Evolutionary conservation across 345 rosid species (phyloP).

Genomic region (Ceriops zippeliana): DNA sequence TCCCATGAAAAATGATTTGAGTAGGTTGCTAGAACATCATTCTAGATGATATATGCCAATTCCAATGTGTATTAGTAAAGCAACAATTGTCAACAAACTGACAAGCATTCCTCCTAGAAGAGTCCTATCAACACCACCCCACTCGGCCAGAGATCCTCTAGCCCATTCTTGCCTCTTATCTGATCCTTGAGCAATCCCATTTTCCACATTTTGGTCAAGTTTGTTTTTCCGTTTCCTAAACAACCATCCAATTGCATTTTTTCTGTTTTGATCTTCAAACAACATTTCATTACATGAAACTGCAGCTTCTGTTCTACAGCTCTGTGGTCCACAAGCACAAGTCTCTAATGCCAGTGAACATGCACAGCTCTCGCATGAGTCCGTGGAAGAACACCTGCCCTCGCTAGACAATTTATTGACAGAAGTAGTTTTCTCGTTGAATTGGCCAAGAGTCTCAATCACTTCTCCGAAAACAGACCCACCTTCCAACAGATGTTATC

Average conservation of each 20-base stretch:
- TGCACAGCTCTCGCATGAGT: constrained; percentile 37
- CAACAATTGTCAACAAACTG: constrained; percentile 50
- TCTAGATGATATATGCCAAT: constrained; percentile 23
- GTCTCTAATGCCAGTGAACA: constrained; percentile 40
- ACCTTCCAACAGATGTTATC: constrained; percentile 90
- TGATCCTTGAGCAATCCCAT: constrained; percentile 12
- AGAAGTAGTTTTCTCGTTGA: constrained; percentile 19
- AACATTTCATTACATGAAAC: constrained; percentile 13
- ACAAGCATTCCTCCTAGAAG: constrained; percentile 63
- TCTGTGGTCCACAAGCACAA: constrained; percentile 44
- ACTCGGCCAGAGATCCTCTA: constrained; percentile 24
- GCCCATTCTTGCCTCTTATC: constrained; percentile 29
- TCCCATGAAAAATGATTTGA: too few relatives aligned
- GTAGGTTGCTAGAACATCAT: not conserved
- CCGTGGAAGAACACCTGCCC: constrained; percentile 27
- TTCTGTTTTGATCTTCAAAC: constrained; percentile 32
- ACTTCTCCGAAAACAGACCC: constrained; percentile 94
- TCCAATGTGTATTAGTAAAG: constrained; percentile 45
- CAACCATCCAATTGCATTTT: constrained; percentile 47
- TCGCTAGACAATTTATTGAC: constrained; percentile 20
- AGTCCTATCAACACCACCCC: constrained; percentile 53
- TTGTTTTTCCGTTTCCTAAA: constrained; percentile 38
- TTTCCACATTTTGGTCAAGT: constrained; percentile 25
- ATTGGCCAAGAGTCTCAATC: constrained; percentile 45
- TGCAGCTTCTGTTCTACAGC: constrained; percentile 36